These are phyloP conservation scores for Stemphylium beticola DNA, from an alignment of 2,329 filamentous ascomycete species.

Conservation along the genomic window DNA sequence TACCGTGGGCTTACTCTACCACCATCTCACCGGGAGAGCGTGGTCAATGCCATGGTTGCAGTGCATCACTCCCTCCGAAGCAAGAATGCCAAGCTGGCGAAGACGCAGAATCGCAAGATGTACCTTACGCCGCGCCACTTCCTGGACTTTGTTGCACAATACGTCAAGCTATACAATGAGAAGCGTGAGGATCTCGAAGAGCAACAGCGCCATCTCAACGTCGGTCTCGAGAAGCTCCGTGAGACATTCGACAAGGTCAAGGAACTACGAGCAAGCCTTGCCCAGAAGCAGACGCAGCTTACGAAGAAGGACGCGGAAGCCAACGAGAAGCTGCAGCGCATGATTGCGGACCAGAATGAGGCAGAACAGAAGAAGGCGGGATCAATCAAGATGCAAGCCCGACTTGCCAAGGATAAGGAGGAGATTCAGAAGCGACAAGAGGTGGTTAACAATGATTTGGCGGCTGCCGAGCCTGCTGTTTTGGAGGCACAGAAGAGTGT, in stretches of 20 bases:
- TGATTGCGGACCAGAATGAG: slow-evolving; percentile 95
- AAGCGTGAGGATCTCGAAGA: slow-evolving; percentile 98
- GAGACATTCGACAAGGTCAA: slow-evolving; percentile 98
- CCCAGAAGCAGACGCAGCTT: slow-evolving; percentile 91
- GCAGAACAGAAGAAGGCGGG: slow-evolving; percentile 89
- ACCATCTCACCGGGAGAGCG: slow-evolving; percentile 85
- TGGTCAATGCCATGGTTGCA: slow-evolving; percentile 98
- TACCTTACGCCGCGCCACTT: slow-evolving; percentile 97
- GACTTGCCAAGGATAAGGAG: slow-evolving; percentile 85
- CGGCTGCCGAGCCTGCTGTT: slow-evolving; percentile 90
- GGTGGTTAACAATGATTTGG: slow-evolving; percentile 85
- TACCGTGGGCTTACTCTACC: slow-evolving; percentile 86
- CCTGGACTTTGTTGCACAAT: slow-evolving; percentile 96
- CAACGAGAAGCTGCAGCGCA: slow-evolving; percentile 94
- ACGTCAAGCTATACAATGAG: slow-evolving; percentile 95
- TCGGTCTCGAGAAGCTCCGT: slow-evolving; percentile 94
- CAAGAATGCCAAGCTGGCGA: slow-evolving; percentile 86
- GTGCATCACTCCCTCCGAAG: slow-evolving; percentile 93
- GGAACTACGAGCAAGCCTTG: slow-evolving; percentile 86
- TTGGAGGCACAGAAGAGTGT: slow-evolving; percentile 93
- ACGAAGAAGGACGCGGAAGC: slow-evolving; percentile 94
- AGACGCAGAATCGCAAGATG: slow-evolving; percentile 90
- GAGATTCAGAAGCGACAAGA: slow-evolving; percentile 83
- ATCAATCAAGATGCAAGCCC: slow-evolving; percentile 86
- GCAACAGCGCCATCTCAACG: slow-evolving; percentile 96